These are phyloP conservation scores for Straminergon stramineum DNA, from an alignment of 225 moss, liverwort and hornwort species.

Conservation along the genomic window DNA sequence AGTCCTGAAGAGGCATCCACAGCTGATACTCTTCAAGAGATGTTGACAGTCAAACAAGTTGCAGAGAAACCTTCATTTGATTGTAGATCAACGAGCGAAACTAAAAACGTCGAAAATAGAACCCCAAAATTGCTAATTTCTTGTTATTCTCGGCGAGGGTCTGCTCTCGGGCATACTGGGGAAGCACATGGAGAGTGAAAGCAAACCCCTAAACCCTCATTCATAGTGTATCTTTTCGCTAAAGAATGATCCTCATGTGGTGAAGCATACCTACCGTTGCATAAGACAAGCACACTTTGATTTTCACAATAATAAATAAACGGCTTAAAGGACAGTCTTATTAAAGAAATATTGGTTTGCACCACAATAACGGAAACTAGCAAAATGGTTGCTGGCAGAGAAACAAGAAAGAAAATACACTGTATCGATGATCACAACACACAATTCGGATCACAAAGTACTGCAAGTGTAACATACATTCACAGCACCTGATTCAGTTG, in stretches of 20 bases:
- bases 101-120: not conserved
- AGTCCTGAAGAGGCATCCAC: not conserved
- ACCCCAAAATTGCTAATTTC: not conserved
- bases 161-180: not conserved
- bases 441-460: not conserved
- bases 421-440: not conserved
- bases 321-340: not conserved
- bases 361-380: not conserved
- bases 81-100: not conserved
- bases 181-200: not conserved
- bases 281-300: not conserved
- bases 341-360: not conserved
- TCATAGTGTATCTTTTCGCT: not conserved
- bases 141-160: not conserved
- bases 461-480: not conserved
- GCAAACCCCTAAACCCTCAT: not conserved
- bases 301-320: not conserved
- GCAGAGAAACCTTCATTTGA: not conserved
- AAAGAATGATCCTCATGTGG: not conserved
- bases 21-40: not conserved
- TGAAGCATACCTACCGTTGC: not conserved
- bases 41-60: not conserved
- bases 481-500: constrained; percentile 53
- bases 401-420: not conserved
- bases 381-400: not conserved